Conservation (phyloP, 352 stramenopile genomes). For the Globisporangium abappressorium region DNA sequence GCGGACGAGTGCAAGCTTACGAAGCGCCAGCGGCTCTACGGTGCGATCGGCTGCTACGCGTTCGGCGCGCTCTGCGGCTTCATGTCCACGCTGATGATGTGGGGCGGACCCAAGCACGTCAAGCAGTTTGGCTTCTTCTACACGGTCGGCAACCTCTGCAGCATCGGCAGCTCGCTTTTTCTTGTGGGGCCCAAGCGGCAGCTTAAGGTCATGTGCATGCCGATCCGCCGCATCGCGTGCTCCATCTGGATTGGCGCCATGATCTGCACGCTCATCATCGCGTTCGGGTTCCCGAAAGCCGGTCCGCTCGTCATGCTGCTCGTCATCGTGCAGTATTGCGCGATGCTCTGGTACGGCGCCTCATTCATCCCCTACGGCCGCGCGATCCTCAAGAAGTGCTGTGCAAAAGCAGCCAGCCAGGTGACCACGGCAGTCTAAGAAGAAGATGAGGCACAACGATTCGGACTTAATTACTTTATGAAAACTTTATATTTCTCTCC, state of each 20-base stretch:
- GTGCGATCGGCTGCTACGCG: constrained; percentile 64
- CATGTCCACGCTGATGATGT: constrained; percentile 79
- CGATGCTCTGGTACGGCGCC: constrained; percentile 83
- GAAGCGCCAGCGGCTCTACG: constrained; percentile 78
- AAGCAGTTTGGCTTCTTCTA: constrained; percentile 89
- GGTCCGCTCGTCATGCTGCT: constrained; percentile 65
- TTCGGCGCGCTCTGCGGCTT: constrained; percentile 75
- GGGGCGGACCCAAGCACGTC: constrained; percentile 70
- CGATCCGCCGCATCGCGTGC: constrained; percentile 74
- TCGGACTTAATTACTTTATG: constrained; percentile 4
- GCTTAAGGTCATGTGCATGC: constrained; percentile 84
- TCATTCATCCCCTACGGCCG: constrained; percentile 81
- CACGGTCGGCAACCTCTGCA: constrained; percentile 76
- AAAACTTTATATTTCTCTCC: not conserved
- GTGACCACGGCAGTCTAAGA: constrained; percentile 30
- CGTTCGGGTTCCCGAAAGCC: constrained; percentile 66
- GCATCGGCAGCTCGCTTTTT: constrained; percentile 78
- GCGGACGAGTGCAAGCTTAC: constrained; percentile 71
- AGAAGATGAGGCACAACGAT: not conserved
- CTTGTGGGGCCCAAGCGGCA: constrained; percentile 66
- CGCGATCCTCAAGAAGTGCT: constrained; percentile 73
- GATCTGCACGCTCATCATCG: constrained; percentile 68
- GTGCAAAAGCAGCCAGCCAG: constrained; percentile 50
- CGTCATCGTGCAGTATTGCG: constrained; percentile 74
- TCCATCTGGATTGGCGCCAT: constrained; percentile 79